These are phyloP conservation scores for Alternaria triticimaculans DNA, from an alignment of 2,329 filamentous ascomycete species.

Conservation along the genomic window DNA sequence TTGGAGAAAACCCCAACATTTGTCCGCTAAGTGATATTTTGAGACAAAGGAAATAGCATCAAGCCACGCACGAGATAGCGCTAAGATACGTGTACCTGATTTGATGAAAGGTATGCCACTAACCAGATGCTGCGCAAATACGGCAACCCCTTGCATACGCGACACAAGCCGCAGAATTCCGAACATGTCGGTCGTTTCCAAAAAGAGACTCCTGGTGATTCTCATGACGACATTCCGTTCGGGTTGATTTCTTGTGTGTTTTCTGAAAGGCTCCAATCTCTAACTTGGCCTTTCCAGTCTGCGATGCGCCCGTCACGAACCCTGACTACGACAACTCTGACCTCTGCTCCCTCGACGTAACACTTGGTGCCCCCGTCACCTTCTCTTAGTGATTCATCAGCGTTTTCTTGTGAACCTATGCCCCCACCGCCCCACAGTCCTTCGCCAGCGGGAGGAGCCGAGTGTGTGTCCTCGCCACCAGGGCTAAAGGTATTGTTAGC, in stretches of 20 bases:
- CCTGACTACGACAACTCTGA: constrained; percentile 83
- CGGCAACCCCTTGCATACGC: constrained; percentile 8
- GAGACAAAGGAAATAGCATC: constrained; percentile 12
- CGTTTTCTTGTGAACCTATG: constrained; percentile 43
- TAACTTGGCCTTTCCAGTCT: constrained; percentile 93
- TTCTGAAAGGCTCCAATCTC: constrained; percentile 67
- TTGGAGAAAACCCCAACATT: neutral
- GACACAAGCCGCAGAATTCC: neutral
- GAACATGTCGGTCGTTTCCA: neutral
- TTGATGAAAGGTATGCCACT: neutral
- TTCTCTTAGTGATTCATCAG: constrained; percentile 47
- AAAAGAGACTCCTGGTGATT: neutral
- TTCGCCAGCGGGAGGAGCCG: constrained; percentile 44
- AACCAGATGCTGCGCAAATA: neutral
- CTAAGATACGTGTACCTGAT: neutral
- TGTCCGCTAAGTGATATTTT: neutral
- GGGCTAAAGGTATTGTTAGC: constrained; percentile 87
- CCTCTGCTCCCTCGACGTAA: constrained; percentile 82
- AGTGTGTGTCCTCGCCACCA: constrained; percentile 32
- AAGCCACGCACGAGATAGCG: constrained; percentile 1
- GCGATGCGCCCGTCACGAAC: constrained; percentile 87
- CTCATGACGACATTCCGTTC: constrained; percentile 1
- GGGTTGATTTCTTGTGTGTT: neutral
- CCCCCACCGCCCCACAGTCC: constrained; percentile 57
- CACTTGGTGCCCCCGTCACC: constrained; percentile 62